Conservation (phyloP, 768 basidiomycete genomes). For the Phylloporus rhodoxanthus region DNA sequence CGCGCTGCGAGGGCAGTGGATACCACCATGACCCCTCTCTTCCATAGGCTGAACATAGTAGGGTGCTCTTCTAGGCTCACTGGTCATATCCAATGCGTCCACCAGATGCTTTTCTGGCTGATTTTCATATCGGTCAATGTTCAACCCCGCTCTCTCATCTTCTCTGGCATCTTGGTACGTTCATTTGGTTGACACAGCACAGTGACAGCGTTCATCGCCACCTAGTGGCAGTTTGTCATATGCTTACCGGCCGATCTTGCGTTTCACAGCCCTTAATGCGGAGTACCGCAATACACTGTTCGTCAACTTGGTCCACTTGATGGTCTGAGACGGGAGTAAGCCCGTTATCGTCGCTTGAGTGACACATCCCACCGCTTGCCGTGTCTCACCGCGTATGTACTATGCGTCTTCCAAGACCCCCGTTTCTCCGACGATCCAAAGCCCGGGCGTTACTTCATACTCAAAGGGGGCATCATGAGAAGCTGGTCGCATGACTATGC, state of each 20-base stretch:
- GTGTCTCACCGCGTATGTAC: too few relatives aligned
- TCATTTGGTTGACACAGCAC: too few relatives aligned
- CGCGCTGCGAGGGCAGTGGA: background rate
- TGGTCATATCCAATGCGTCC: too few relatives aligned
- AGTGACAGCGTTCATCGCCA: background rate
- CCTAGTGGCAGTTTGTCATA: slow-evolving; percentile 13
- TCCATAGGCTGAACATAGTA: too few relatives aligned
- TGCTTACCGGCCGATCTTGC: slow-evolving; percentile 21
- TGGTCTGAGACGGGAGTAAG: slow-evolving; percentile 5
- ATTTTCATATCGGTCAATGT: slow-evolving; percentile 20
- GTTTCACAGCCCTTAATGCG: slow-evolving; percentile 18
- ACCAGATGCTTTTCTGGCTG: slow-evolving; percentile 19
- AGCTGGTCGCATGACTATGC: background rate
- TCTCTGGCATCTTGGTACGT: slow-evolving; percentile 17
- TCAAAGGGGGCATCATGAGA: background rate
- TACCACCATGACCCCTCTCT: too few relatives aligned
- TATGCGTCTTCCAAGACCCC: background rate
- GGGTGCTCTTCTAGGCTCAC: too few relatives aligned
- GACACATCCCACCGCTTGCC: too few relatives aligned
- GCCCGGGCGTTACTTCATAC: background rate
- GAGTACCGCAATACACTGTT: slow-evolving; percentile 33
- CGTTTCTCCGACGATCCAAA: background rate
- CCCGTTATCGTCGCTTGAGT: slow-evolving; percentile 2
- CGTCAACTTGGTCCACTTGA: slow-evolving; percentile 28
- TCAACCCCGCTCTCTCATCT: slow-evolving; percentile 21